Evolutionary conservation across 371 early-diverging fungal species (phyloP).

Genomic region (Umbelopsis sp.): DNA sequence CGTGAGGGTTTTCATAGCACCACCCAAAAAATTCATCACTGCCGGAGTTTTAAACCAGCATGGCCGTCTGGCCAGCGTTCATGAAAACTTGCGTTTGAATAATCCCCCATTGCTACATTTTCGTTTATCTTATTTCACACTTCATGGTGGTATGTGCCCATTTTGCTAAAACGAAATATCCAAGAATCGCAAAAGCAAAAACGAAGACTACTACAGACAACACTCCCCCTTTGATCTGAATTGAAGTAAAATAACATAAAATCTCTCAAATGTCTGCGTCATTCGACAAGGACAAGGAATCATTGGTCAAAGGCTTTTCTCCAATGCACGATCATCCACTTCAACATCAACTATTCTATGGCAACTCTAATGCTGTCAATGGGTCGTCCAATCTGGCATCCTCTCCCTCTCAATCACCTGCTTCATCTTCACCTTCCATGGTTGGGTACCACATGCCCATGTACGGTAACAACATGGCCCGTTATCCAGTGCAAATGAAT

Average conservation of each 20-base stretch:
- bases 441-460: conserved; percentile 43
- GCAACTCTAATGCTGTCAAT: conserved; percentile 24
- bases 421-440: conserved; percentile 48
- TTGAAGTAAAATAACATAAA: background rate
- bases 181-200: conserved; percentile 11
- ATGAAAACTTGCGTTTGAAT: conserved; percentile 3
- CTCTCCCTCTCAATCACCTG: conserved; percentile 51
- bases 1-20: no score
- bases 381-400: conserved; percentile 36
- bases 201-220: conserved; percentile 8
- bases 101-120: background rate
- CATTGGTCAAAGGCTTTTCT: conserved; percentile 26
- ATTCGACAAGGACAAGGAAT: conserved; percentile 35
- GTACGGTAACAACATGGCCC: conserved; percentile 43
- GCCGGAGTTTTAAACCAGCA: no score
- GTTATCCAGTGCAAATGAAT: conserved; percentile 54
- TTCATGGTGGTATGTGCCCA: conserved; percentile 16
- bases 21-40: no score
- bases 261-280: conserved; percentile 19
- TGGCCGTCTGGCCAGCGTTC: background rate
- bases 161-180: conserved; percentile 6
- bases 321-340: conserved; percentile 24
- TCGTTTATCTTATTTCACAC: background rate
- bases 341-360: conserved; percentile 26
- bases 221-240: background rate